Evolutionary conservation across 2,329 filamentous ascomycete species (phyloP).

Genomic region (Aspergillus tubingensis): DNA sequence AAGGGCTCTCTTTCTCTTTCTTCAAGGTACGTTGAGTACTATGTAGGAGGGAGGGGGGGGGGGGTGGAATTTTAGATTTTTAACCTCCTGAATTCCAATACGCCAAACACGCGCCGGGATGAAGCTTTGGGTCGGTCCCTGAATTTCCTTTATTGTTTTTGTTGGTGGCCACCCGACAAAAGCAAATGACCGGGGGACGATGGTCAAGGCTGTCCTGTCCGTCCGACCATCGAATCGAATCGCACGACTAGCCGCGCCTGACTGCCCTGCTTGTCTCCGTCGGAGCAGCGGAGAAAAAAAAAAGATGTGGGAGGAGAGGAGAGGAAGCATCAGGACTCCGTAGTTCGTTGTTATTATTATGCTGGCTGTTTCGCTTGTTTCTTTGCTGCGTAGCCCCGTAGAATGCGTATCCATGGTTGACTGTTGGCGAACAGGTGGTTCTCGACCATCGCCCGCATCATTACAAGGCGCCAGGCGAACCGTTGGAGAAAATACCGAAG

Average conservation of each 20-base stretch:
- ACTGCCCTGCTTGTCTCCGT: slow-evolving; percentile 6
- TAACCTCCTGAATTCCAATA: background rate
- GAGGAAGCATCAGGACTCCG: background rate
- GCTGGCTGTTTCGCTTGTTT: too few relatives aligned
- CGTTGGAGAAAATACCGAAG: background rate
- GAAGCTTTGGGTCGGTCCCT: background rate
- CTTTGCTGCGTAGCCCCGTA: background rate
- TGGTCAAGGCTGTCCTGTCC: slow-evolving; percentile 6
- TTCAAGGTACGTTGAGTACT: background rate
- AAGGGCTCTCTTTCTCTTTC: too few relatives aligned
- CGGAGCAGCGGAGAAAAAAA: slow-evolving; percentile 4
- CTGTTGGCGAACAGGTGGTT: background rate
- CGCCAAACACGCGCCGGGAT: background rate
- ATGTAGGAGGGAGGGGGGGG: background rate
- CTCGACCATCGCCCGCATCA: background rate
- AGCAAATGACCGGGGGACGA: slow-evolving; percentile 4
- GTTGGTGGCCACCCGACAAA: background rate
- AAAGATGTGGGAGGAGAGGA: background rate
- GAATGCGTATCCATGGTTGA: background rate
- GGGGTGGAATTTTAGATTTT: too few relatives aligned
- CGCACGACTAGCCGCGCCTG: slow-evolving; percentile 9
- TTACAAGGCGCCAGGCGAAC: background rate
- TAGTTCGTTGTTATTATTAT: background rate
- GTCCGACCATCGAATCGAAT: slow-evolving; percentile 7
- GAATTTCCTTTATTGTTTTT: background rate